phyloP scores from a whole-genome alignment of 345 rosid species.

The Camelina hispida region DNA sequence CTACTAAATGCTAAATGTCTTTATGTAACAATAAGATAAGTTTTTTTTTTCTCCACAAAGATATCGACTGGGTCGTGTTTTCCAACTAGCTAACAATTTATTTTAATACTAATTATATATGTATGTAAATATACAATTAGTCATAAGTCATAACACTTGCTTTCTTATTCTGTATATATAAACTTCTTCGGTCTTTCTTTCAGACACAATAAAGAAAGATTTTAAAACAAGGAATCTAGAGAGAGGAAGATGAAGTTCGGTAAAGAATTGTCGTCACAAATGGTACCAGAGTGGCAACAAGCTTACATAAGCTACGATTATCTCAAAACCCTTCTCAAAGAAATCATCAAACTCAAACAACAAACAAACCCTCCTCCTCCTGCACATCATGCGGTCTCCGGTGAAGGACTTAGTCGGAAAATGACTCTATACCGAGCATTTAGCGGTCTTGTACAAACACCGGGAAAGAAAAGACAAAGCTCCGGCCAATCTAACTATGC shows the following conservation, averaged over 20 bases:
- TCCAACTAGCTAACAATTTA: not conserved
- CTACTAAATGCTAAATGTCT: too few relatives aligned
- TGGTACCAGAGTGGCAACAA: conserved; percentile 85
- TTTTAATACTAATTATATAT: too few relatives aligned
- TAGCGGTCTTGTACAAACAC: conserved; percentile 52
- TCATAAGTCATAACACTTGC: conserved; percentile 10
- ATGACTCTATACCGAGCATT: conserved; percentile 65
- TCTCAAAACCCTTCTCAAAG: conserved; percentile 67
- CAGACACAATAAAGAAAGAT: conserved; percentile 9
- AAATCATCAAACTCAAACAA: conserved; percentile 49
- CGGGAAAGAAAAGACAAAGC: conserved; percentile 31
- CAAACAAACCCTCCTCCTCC: conserved; percentile 40
- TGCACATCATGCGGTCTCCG: conserved; percentile 17
- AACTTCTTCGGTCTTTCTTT: not conserved
- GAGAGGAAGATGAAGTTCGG: conserved; percentile 66
- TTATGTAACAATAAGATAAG: not conserved
- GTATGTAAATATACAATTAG: not conserved
- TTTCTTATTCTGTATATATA: not conserved
- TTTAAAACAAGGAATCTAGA: not conserved
- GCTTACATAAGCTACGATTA: conserved; percentile 62
- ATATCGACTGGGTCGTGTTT: not conserved
- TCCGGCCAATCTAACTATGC: conserved; percentile 16
- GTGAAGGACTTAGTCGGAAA: conserved; percentile 44
- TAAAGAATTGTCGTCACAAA: conserved; percentile 67
- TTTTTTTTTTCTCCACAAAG: not conserved